Evolutionary conservation across 176 grass and related monocot genomes (phyloP), one percentile per base, ranked within the genome.

Genomic region (Zea luxurians): DNA sequence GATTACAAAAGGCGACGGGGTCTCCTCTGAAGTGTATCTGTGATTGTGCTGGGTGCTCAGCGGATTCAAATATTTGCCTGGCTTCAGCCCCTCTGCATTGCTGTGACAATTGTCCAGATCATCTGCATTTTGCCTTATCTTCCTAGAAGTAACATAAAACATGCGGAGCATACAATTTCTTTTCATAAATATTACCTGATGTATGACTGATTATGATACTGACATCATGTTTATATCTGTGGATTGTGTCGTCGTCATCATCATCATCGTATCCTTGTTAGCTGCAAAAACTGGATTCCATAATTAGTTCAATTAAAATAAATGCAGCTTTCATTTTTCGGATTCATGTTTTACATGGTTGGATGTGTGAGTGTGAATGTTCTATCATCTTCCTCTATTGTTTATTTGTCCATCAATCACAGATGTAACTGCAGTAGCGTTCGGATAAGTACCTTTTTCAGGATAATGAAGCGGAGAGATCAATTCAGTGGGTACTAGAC

Each of bases 1-100:
- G 91, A 93, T 64, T 93, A 93, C 67, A 93, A 93, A 78, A 54
- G 91, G 61, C 72, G 91, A 12, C 80, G 86, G 12, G 91, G 91
- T 68, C 86, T 93, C 10, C 88, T 93, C 57, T 93, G 86, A 93
- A 75, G 16, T 66, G 37, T 72, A 37, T 77, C 57, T 61, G 8
- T 16, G 5, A 11, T 46, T 37, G 40, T 60, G 27, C 49, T 4
- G 12, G 41, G 34, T 7, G 1, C 15, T 54, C 0, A 3, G 79
- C 13, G 45, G 53, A 77, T 76, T 86, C 2, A 52, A 68, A 4
- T 67, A 7, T 60, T 60, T 4, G 17, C 62, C 37, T 44, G 61
- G 15, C 52, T 50, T 78, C 75, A 44, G 45, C 6, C 8, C 86
- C 17, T 76, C 16, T 35, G 13, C 55, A 71, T 34, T 61, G 2